phyloP scores from a whole-genome alignment of 140 eudicot species.

The Ambrosia hybrid region DNA sequence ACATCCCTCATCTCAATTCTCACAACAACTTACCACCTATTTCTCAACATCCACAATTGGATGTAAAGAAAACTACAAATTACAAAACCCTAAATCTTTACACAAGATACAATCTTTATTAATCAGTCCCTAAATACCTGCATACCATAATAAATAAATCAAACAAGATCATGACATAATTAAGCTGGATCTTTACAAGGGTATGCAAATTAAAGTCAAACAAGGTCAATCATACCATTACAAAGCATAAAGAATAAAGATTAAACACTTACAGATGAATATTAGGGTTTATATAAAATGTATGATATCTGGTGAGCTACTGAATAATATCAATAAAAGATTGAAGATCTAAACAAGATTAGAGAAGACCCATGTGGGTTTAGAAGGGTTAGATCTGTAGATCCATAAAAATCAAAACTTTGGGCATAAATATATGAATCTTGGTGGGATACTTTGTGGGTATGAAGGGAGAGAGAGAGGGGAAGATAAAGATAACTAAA shows the following conservation, averaged over 20 bases:
- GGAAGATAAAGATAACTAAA: constrained; percentile 26
- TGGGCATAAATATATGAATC: constrained; percentile 13
- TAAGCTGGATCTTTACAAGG: constrained; percentile 24
- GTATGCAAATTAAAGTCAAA: constrained; percentile 26
- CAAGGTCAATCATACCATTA: constrained; percentile 11
- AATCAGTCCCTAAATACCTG: constrained; percentile 12
- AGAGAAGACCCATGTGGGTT: constrained; percentile 41
- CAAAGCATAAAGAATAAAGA: constrained; percentile 22
- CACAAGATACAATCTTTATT: not conserved
- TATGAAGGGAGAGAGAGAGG: constrained; percentile 26
- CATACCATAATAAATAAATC: constrained; percentile 19
- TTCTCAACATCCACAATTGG: constrained; percentile 59
- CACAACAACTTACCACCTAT: constrained; percentile 45
- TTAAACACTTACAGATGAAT: constrained; percentile 47
- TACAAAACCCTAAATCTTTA: not conserved
- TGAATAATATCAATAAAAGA: constrained; percentile 41
- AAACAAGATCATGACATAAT: constrained; percentile 8
- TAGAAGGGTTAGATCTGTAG: constrained; percentile 55
- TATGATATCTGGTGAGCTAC: constrained; percentile 31
- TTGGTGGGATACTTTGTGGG: constrained; percentile 30
- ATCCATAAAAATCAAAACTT: constrained; percentile 45
- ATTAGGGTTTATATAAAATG: constrained; percentile 33
- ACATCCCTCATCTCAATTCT: constrained; percentile 73
- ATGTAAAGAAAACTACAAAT: constrained; percentile 35
- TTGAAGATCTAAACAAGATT: constrained; percentile 44